Evolutionary conservation across 345 rosid species (phyloP), one percentile per base, ranked within the genome.

Genomic region (Pistacia integerrima): DNA sequence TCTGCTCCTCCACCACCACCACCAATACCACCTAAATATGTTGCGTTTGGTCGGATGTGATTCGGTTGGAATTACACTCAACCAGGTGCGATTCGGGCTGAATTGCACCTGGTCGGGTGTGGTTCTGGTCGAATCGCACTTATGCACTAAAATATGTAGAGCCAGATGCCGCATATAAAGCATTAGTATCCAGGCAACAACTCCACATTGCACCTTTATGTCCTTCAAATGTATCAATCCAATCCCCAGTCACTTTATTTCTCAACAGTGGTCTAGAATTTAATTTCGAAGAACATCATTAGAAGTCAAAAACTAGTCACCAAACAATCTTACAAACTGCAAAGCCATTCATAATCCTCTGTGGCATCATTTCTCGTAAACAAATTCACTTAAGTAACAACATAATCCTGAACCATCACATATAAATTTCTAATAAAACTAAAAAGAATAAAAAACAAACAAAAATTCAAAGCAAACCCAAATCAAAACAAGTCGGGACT

Each of bases 191-290:
- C 75, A 97, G 84, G 83, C 94, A 87, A 73, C 95, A 92, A 79
- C 99, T 94, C 99, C 98, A 97, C 73, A 97, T 97, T 16, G 97
- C 97, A 79, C 99, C 99, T 79, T 97, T 97, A 62, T 97, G 98
- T 56, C 99, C 99, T 85, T 91, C 96, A 88, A 97, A 97, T 46
- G 99, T 97, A 56, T 97, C 98, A 59, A 97, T 90, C 99, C 98
- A 97, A 59, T 97, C 99, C 72, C 98, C 99, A 71, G 97, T 97
- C 90, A 94, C 99, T 70, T 97, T 98, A 82, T 97, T 97, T 84
- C 99, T 92, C 87, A 94, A 78, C 99, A 97, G 91, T 36, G 98
- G 99, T 60, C 82, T 94, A 67, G 97, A 91, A 88, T 97, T 98
- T 97, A 81, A 77, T 17, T 74, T 46, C 76, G 86, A 22, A 67